Evolutionary conservation across 805 yeast genomes (phyloP), one percentile per base, ranked within the genome.

Genomic region (Kuraishia hungarica): DNA sequence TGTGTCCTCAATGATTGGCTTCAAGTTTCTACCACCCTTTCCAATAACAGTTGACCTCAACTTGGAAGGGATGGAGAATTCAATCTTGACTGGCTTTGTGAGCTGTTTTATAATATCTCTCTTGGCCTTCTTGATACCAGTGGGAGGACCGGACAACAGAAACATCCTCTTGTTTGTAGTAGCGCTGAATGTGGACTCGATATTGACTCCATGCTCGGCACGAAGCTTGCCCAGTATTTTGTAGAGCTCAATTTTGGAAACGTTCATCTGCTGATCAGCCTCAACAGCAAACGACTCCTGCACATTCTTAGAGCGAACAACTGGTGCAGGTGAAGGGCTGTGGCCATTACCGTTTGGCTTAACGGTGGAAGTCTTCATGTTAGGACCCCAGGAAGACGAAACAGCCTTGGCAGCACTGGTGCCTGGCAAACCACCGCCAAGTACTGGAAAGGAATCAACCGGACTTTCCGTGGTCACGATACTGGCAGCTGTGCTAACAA

Each of bases 21-120:
- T 88, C 70, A 92, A 81, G 58, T 78, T 86, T 62, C 78, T 80
- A 67, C 98, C 98, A 67, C 86, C 88, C 50, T 92, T 79, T 57
- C 98, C 98, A 71, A 92, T 92, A 56, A 92, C 81, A 52, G 81
- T 79, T 7, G 96, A 79, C 70, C 94, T 81, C 56, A 89, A 78
- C 61, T 80, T 81, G 15, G 92, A 80, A 35, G 98, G 97, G 54
- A 92, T 81, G 29, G 77, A 67, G 65, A 92, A 80, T 29, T 75
- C 70, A 51, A 81, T 71, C 5, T 72, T 72, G 55, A 86, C 81
- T 54, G 96, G 96, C 67, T 84, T 86, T 46, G 96, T 85, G 66
- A 93, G 77, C 61, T 82, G 86, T 65, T 83, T 84, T 58, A 88
- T 78, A 56, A 93, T 78, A 59, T 87, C 88, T 59, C 89, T 80